A percentile compares a stretch with the other conserved stretches of the same genome.
Conservation (phyloP, 805 yeast genomes). For the Wickerhamiella vanderwaltii region DNA sequence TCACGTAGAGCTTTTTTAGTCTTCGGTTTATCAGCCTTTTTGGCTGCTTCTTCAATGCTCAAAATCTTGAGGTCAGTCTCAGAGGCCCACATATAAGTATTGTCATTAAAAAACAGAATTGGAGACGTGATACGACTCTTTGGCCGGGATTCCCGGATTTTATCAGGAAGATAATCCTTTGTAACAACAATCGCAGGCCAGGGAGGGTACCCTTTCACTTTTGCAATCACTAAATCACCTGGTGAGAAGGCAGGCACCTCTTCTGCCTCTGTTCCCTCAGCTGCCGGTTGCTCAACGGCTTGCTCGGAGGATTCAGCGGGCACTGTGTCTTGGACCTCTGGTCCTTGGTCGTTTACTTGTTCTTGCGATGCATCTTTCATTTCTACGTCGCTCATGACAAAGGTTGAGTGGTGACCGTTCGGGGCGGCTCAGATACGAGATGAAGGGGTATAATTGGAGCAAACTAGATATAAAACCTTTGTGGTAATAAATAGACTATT, state of each 20-base stretch:
- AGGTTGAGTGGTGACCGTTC: too few relatives aligned
- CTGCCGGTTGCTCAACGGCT: too few relatives aligned
- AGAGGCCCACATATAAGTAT: slow-evolving; percentile 55
- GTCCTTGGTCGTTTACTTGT: too few relatives aligned
- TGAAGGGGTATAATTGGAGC: too few relatives aligned
- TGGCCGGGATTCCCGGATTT: slow-evolving; percentile 41
- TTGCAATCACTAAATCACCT: slow-evolving; percentile 45
- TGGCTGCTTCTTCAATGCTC: slow-evolving; percentile 15
- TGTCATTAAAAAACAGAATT: slow-evolving; percentile 57
- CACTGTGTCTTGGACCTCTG: too few relatives aligned
- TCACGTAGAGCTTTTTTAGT: slow-evolving; percentile 17
- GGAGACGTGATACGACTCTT: slow-evolving; percentile 31
- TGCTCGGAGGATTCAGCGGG: too few relatives aligned
- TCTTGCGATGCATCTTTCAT: too few relatives aligned
- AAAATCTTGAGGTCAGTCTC: slow-evolving; percentile 19
- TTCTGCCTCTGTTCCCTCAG: not conserved
- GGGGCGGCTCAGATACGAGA: too few relatives aligned
- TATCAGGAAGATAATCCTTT: slow-evolving; percentile 44
- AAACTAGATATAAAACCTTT: too few relatives aligned
- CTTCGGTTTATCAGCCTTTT: slow-evolving; percentile 14
- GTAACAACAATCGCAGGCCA: slow-evolving; percentile 80
- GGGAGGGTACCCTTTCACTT: slow-evolving; percentile 70
- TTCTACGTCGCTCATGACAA: too few relatives aligned
- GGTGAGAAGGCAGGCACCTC: not conserved
- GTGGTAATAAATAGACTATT: too few relatives aligned